Evolutionary conservation across 768 basidiomycete species (phyloP), one percentile per base, ranked within the genome.

Genomic region (Terana coerulea): DNA sequence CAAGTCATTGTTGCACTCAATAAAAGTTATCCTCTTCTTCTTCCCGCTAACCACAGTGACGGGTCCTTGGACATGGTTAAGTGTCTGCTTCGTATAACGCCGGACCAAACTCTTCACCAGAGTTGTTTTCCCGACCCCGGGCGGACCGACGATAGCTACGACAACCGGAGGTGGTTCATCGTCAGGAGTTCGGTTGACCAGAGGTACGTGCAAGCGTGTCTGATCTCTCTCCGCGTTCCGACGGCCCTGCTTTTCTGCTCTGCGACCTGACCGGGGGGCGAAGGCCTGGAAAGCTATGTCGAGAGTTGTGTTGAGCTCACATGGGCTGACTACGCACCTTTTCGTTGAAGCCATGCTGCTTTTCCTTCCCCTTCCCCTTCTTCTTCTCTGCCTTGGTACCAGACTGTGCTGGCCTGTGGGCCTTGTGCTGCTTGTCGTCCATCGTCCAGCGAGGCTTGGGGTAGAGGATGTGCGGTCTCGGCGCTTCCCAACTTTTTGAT

Each of bases 1-100:
- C 59, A 98, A 77, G 72, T 98, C 95, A 65, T 93, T 98, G 61
- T 94, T 94, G 72, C 94, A 98, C 69, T 98, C 97, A 45, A 99
- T 79, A 65, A 98, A 93, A 0, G 97, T 98, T n/a, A 98, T 74
- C 12, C 97, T 75, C 43, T 91, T 78, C 61, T 85, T 91, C 74
- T 98, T 98, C 35, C 95, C 95, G 44, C 84, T 85, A 39, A 98
- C 88, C 19, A 98, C 88, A 0, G 97, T 99, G 44, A 98, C 84
- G 4, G 97, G 97, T 0, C 97, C 97, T 61, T 88, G 86, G 52
- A 87, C 83, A 24, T 98, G 91, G 58, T 81, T 84, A 22, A 98
- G 70, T 0, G 89, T 91, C 69, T 97, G 94, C 64, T 98, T 99
- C 9, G 95, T 91, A 67, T 91, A 95, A 37, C 95, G 76, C 55